A percentile compares a stretch with the other conserved stretches of the same genome.
phyloP scores from a whole-genome alignment of 129 eudicot species.

The Centaurea solstitialis region DNA sequence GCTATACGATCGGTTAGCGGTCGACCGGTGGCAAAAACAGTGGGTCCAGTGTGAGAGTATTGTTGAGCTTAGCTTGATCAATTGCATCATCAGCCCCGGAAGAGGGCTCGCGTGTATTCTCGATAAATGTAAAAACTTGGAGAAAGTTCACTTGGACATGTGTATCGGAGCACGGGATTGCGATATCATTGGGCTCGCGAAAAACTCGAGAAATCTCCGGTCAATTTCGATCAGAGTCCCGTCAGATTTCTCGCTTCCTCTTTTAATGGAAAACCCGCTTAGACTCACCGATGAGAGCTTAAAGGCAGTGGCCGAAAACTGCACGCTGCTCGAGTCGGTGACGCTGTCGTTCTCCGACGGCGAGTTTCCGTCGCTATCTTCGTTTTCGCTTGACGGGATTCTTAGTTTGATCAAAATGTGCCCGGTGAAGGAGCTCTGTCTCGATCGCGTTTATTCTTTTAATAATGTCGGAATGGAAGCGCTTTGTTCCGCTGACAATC shows the following conservation, averaged over 20 bases:
- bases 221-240: slow-evolving; percentile 72
- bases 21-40: slow-evolving; percentile 77
- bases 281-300: slow-evolving; percentile 73
- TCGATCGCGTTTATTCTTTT: slow-evolving; percentile 64
- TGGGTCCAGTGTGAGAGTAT: slow-evolving; percentile 69
- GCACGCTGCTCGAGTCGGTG: slow-evolving; percentile 60
- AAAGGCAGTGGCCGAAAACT: slow-evolving; percentile 60
- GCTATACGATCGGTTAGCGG: slow-evolving; percentile 61
- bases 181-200: slow-evolving; percentile 60
- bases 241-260: slow-evolving; percentile 66
- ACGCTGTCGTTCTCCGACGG: slow-evolving; percentile 63
- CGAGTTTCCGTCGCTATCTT: slow-evolving; percentile 63
- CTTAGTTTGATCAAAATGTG: slow-evolving; percentile 50
- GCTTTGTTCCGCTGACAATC: slow-evolving; percentile 53
- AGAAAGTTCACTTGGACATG: slow-evolving; percentile 70
- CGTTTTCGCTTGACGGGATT: slow-evolving; percentile 64
- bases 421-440: slow-evolving; percentile 56
- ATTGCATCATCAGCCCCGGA: slow-evolving; percentile 77
- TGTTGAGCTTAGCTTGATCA: slow-evolving; percentile 60
- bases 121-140: slow-evolving; percentile 70
- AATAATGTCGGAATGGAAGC: slow-evolving; percentile 77
- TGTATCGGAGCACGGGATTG: slow-evolving; percentile 72
- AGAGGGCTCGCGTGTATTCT: slow-evolving; percentile 85
- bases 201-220: slow-evolving; percentile 54
- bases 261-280: slow-evolving; percentile 52